A percentile compares a stretch with the other conserved stretches of the same genome.
Conservation (phyloP, 2,329 filamentous ascomycete genomes). For the Cladobotryum mycophilum region DNA sequence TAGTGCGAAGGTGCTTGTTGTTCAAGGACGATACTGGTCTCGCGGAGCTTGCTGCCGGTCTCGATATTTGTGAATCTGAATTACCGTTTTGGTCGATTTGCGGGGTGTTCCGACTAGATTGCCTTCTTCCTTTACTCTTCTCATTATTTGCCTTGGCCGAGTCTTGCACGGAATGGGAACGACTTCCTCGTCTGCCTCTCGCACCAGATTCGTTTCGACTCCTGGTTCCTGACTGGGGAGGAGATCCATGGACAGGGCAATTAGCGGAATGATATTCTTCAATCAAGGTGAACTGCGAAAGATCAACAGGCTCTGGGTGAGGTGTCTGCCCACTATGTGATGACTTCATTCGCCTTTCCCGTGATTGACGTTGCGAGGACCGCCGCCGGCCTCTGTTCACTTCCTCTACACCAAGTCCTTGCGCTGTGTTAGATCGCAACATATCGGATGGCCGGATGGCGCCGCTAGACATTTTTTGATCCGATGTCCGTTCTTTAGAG, state of each 20-base stretch:
- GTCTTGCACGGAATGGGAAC: slow-evolving; percentile 1
- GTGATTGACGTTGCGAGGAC: slow-evolving; percentile 5
- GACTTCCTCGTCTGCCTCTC: slow-evolving; percentile 7
- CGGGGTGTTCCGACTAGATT: background rate
- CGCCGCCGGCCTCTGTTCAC: slow-evolving; percentile 8
- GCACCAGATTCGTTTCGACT: slow-evolving; percentile 7
- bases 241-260: slow-evolving; percentile 17
- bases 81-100: background rate
- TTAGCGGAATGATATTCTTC: slow-evolving; percentile 18
- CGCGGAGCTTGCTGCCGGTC: background rate
- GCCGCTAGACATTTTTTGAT: slow-evolving; percentile 4
- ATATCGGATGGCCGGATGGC: background rate
- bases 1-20: background rate
- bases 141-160: too few relatives aligned
- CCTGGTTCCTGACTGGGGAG: slow-evolving; percentile 14
- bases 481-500: background rate
- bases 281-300: slow-evolving; percentile 18
- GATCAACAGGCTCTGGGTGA: slow-evolving; percentile 13
- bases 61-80: background rate
- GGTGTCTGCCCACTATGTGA: slow-evolving; percentile 8
- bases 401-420: background rate
- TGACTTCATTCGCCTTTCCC: slow-evolving; percentile 2
- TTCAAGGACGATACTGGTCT: background rate
- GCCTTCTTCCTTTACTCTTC: background rate
- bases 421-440: slow-evolving; percentile 1